Conservation (phyloP, 2,329 filamentous ascomycete genomes). For the Nothopassalora personata region DNA sequence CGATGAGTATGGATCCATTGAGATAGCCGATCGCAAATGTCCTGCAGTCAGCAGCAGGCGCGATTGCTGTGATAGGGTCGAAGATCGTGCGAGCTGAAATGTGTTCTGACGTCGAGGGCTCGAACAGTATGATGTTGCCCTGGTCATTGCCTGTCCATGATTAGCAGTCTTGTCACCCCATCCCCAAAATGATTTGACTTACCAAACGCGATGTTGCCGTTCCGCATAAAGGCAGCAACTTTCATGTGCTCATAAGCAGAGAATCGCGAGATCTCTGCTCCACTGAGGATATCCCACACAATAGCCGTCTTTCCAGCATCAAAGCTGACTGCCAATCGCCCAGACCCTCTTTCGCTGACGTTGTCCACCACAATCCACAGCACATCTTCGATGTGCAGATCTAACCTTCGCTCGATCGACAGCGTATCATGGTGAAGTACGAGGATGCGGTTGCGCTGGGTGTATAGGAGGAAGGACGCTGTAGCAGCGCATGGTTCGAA, state of each 20-base stretch:
- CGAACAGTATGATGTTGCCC: constrained; percentile 90
- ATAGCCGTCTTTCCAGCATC: constrained; percentile 87
- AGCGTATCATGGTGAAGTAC: constrained; percentile 91
- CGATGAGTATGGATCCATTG: constrained; percentile 89
- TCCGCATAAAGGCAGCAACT: constrained; percentile 89
- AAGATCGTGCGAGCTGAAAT: constrained; percentile 87
- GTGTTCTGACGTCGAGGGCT: constrained; percentile 87
- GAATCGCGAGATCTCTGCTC: constrained; percentile 86
- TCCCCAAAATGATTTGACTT: constrained; percentile 32
- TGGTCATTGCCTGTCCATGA: constrained; percentile 69
- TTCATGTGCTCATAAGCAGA: constrained; percentile 81
- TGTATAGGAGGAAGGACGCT: constrained; percentile 83
- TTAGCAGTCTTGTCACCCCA: background rate
- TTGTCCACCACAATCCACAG: constrained; percentile 84
- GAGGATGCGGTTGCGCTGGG: constrained; percentile 73
- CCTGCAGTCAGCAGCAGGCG: constrained; percentile 80
- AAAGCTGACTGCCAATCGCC: constrained; percentile 85
- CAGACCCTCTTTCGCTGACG: constrained; percentile 77
- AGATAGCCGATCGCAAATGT: constrained; percentile 96
- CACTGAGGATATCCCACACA: constrained; percentile 92
- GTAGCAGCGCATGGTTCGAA: constrained; percentile 90
- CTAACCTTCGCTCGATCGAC: constrained; percentile 80
- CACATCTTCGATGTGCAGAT: constrained; percentile 76
- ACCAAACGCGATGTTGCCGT: constrained; percentile 97
- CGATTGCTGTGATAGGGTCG: constrained; percentile 89